Conservation (phyloP, 805 yeast species). For the Myxozyma udenii region DNA sequence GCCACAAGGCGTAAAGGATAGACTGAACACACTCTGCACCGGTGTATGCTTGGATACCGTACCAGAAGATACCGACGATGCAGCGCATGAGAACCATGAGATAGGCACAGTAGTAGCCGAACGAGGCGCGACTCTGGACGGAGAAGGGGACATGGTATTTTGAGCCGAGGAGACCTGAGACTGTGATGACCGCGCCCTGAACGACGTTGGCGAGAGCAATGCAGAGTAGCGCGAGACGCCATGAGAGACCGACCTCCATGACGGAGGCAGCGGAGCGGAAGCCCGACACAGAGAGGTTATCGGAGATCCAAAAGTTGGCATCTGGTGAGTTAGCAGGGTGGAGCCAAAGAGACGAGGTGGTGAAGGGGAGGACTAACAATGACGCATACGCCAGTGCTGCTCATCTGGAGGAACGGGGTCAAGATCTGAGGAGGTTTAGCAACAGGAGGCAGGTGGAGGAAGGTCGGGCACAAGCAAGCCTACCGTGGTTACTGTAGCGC, state of each 20-base stretch:
- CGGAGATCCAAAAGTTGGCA: constrained; percentile 34
- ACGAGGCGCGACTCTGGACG: constrained; percentile 44
- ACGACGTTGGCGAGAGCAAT: constrained; percentile 46
- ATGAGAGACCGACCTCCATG: constrained; percentile 45
- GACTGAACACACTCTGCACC: constrained; percentile 55
- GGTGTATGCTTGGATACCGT: constrained; percentile 47
- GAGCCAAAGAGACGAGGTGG: too few species aligned
- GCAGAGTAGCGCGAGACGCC: constrained; percentile 46
- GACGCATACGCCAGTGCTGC: constrained; percentile 48
- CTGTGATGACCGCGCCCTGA: constrained; percentile 42
- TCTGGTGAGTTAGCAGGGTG: too few species aligned
- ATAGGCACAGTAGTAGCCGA: constrained; percentile 48
- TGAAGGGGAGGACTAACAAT: constrained; percentile 38
- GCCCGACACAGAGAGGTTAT: constrained; percentile 40
- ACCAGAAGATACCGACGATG: constrained; percentile 59
- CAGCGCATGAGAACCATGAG: constrained; percentile 48
- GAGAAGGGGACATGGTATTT: constrained; percentile 52
- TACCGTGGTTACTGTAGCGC: constrained; percentile 22
- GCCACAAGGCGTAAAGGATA: constrained; percentile 75
- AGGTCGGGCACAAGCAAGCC: neutral
- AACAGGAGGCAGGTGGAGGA: neutral
- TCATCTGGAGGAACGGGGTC: constrained; percentile 33
- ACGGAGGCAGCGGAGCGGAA: constrained; percentile 47
- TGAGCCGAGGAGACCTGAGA: constrained; percentile 49
- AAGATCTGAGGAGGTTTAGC: too few species aligned